These are phyloP conservation scores for Penicillium daleae DNA, from an alignment of 495 filamentous ascomycete genomes.

Conservation along the genomic window DNA sequence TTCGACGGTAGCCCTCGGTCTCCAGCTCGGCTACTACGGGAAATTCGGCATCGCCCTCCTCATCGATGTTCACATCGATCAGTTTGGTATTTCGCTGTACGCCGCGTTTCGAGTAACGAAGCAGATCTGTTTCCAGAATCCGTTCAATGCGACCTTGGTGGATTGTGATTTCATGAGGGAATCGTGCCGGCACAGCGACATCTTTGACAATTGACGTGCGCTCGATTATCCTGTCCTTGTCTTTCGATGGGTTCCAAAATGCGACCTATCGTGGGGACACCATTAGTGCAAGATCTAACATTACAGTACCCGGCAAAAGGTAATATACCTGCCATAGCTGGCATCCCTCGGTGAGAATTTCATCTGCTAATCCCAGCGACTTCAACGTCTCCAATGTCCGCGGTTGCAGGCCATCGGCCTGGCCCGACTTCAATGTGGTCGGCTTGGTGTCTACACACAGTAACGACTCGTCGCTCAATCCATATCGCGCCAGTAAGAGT, in stretches of 20 bases:
- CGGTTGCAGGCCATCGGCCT: constrained; percentile 66
- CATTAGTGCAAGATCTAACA: background rate
- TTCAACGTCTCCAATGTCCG: constrained; percentile 69
- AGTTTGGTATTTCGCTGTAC: constrained; percentile 57
- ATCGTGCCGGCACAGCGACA: constrained; percentile 51
- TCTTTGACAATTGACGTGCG: constrained; percentile 52
- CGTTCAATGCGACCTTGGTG: constrained; percentile 67
- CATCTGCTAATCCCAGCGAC: constrained; percentile 41
- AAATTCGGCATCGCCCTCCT: constrained; percentile 60
- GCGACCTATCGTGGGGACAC: constrained; percentile 34
- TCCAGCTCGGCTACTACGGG: constrained; percentile 39
- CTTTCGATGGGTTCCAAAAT: constrained; percentile 52
- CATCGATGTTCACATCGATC: constrained; percentile 57
- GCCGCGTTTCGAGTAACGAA: constrained; percentile 52
- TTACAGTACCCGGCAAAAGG: constrained; percentile 46
- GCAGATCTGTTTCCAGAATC: constrained; percentile 60
- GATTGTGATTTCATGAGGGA: constrained; percentile 59
- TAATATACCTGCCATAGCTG: constrained; percentile 43
- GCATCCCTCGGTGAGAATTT: constrained; percentile 42
- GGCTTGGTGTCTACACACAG: constrained; percentile 54
- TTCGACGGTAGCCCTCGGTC: constrained; percentile 49
- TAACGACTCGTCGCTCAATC: constrained; percentile 45
- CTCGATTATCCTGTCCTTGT: constrained; percentile 55
- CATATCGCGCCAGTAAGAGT: constrained; percentile 52
- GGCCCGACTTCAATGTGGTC: constrained; percentile 51